These are phyloP conservation scores for Diaporthe sp. DNA, from an alignment of 2,329 filamentous ascomycete species.

Conservation along the genomic window DNA sequence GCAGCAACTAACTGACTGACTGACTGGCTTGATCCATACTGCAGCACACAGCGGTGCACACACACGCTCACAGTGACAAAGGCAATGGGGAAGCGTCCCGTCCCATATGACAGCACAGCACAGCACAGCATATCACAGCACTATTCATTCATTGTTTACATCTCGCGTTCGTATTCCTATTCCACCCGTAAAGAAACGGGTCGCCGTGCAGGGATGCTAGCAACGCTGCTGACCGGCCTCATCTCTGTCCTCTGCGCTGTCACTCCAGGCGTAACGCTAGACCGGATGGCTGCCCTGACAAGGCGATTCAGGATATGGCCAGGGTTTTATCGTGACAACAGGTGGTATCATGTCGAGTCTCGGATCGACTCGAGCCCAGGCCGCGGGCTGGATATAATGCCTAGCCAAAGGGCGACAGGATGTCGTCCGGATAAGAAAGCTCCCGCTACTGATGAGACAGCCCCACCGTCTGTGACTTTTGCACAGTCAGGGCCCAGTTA, in stretches of 20 bases:
- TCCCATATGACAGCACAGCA: not conserved
- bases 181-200: not conserved
- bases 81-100: too few species aligned
- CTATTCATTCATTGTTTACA: not conserved
- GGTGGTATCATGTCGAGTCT: slow-evolving; percentile 27
- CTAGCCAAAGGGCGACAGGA: slow-evolving; percentile 5
- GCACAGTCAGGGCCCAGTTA: not conserved
- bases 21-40: not conserved
- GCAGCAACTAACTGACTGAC: not conserved
- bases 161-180: slow-evolving; percentile 24
- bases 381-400: not conserved
- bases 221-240: not conserved
- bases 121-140: not conserved
- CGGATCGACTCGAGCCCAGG: slow-evolving; percentile 26
- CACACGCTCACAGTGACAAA: not conserved
- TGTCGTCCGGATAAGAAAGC: slow-evolving; percentile 23
- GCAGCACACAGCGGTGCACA: not conserved
- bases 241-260: not conserved
- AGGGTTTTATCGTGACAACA: slow-evolving; percentile 7
- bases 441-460: slow-evolving; percentile 28
- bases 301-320: slow-evolving; percentile 5
- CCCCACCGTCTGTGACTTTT: slow-evolving; percentile 22
- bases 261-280: not conserved
- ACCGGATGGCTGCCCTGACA: not conserved
- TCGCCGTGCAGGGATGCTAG: not conserved